These are phyloP conservation scores for Drechslerella stenobrocha DNA, from an alignment of 2,329 filamentous ascomycete genomes.

Conservation along the genomic window DNA sequence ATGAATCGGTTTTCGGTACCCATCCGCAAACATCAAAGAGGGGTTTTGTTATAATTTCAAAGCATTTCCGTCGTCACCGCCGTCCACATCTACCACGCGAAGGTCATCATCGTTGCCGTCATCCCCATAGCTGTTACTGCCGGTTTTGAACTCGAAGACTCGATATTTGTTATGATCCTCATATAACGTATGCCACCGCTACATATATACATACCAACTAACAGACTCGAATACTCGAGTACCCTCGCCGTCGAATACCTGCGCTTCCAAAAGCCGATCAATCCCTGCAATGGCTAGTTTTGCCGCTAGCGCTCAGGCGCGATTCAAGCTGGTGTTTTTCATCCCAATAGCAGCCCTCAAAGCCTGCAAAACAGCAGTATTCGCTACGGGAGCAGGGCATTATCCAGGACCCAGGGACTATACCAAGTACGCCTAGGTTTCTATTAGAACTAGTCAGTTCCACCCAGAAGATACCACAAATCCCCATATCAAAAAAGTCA, in stretches of 20 bases:
- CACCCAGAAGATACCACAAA: slow-evolving; percentile 65
- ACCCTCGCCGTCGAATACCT: not conserved
- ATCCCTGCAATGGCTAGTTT: slow-evolving; percentile 3
- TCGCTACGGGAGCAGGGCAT: slow-evolving; percentile 62
- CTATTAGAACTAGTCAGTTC: slow-evolving; percentile 67
- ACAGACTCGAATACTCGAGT: too few relatives aligned
- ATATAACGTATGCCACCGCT: too few relatives aligned
- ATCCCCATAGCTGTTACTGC: too few relatives aligned
- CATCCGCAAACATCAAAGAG: too few relatives aligned
- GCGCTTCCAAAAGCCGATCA: not conserved
- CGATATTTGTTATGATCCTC: too few relatives aligned
- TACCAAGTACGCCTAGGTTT: slow-evolving; percentile 62
- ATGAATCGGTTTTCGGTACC: too few relatives aligned
- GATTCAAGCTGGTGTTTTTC: slow-evolving; percentile 61
- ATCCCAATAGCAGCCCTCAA: slow-evolving; percentile 58
- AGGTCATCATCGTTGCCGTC: too few relatives aligned
- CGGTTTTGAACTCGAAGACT: too few relatives aligned
- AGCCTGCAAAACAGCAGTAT: slow-evolving; percentile 63
- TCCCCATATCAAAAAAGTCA: slow-evolving; percentile 65
- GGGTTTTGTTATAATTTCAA: too few relatives aligned
- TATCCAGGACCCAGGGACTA: slow-evolving; percentile 59
- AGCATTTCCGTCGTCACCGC: too few relatives aligned
- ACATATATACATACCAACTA: too few relatives aligned
- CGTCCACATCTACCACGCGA: too few relatives aligned
- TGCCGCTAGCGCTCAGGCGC: slow-evolving; percentile 6